phyloP scores from a whole-genome alignment of 805 yeast species.

The Limtongia smithiae region DNA sequence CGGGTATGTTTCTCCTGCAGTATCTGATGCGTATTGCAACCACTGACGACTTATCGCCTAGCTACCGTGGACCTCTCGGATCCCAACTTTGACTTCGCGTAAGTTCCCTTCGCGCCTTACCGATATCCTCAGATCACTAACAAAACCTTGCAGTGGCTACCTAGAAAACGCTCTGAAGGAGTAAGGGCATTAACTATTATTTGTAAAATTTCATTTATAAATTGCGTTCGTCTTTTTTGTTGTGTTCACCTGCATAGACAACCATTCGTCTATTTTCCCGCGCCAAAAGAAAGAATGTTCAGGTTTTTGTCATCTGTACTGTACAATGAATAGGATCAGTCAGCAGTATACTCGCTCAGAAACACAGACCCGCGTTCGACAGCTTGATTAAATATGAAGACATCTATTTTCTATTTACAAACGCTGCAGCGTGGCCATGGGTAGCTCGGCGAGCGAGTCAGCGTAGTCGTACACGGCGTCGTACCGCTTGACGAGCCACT shows the following conservation, averaged over 20 bases:
- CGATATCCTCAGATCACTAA: neutral
- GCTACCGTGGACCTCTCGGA: constrained; percentile 61
- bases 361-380: too few species aligned
- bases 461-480: constrained; percentile 14
- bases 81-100: constrained; percentile 80
- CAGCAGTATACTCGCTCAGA: too few species aligned
- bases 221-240: neutral
- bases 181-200: too few species aligned
- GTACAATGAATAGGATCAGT: too few species aligned
- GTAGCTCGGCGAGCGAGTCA: neutral
- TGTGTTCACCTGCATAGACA: neutral
- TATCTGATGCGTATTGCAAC: neutral
- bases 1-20: constrained; percentile 33
- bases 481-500: constrained; percentile 16
- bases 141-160: constrained; percentile 10
- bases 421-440: neutral
- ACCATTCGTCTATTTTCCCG: too few species aligned
- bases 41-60: neutral
- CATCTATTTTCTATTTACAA: too few species aligned
- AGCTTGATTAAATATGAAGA: too few species aligned
- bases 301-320: too few species aligned
- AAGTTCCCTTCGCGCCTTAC: too few species aligned
- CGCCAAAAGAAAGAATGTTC: too few species aligned
- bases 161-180: constrained; percentile 14
- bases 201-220: too few species aligned